Base-by-base conservation (phyloP, 1,139 yeast genomes). In the Saccharomyces hybrid region DNA sequence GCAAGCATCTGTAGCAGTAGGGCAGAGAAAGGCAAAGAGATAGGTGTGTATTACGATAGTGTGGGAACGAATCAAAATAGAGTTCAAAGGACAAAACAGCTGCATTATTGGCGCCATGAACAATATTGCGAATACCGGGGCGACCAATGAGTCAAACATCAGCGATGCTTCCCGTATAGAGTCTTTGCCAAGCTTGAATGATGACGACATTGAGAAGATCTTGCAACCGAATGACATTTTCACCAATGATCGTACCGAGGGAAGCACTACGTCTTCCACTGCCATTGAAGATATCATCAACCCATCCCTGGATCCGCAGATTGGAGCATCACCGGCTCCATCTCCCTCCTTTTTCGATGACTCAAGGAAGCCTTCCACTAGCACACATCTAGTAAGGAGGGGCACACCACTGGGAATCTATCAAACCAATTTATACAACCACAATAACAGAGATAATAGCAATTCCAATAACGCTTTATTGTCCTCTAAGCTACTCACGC, bases 201-300 rank as follows among this genome's bases (percentile, higher is more conserved):
- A 62, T 46, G 64, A 62, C 8, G 67, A 63, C 25, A 55, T 64
- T 16, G 65, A 61, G 26, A 59, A 62, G 47, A 61, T 64, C 20
- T 49, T 64, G 38, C 59, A 60, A 32, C 61, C 63, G 4, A 56
- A 57, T 32, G 55, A 58, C 14, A 48, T 57, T n/a, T 61, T 62
- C 49, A 52, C 53, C 26, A 48, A 16, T 31, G 50, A 51, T 32
- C 48, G 55, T 52, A 16, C 26, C 56, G 47, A 50, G 50, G 14
- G 32, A 52, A 42, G 28, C 2, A 48, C 50, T 25, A 44, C 50
- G 7, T 48, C 55, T 1, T 47, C 51, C 20, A 49, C 58, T 26
- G 59, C 54, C 26, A 60, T 64, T 16, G 69, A 65, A 53, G 68
- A 64, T 52, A 64, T 65, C 29, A 59, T 64, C 8, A 65, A 65